A percentile compares a stretch with the other conserved stretches of the same genome.
These are phyloP conservation scores for Funneliformis caledonium DNA, from an alignment of 371 early-diverging fungal species.

Conservation along the genomic window DNA sequence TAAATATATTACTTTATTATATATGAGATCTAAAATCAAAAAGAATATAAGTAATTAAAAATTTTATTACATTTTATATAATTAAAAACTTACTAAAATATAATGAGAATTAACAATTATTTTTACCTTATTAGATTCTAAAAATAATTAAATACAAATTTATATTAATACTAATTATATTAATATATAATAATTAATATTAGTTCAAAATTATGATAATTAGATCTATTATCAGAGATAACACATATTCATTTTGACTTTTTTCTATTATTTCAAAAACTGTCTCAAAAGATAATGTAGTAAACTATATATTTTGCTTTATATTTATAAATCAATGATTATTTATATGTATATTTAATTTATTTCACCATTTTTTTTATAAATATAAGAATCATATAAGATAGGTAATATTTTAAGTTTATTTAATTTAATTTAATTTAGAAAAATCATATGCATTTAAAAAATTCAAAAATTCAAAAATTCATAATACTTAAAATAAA, in stretches of 20 bases:
- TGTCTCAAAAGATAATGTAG: conserved; percentile 1
- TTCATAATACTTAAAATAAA: background rate
- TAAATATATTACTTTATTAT: background rate
- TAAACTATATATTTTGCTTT: conserved; percentile 1
- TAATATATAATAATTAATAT: conserved; percentile 6
- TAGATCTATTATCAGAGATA: background rate
- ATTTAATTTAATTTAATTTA: background rate
- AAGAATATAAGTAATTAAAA: background rate
- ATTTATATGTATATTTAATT: background rate
- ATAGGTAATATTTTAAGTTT: conserved; percentile 8
- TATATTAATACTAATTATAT: background rate
- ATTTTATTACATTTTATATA: background rate
- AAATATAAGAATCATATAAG: background rate
- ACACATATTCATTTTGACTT: conserved; percentile 18
- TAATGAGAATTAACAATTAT: background rate
- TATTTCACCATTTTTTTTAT: background rate
- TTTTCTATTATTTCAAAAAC: conserved; percentile 6
- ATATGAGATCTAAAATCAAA: background rate
- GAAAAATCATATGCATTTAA: background rate
- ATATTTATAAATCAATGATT: conserved; percentile 3
- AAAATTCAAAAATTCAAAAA: background rate
- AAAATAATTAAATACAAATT: background rate
- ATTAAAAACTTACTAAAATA: conserved; percentile 1
- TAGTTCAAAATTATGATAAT: conserved; percentile 8
- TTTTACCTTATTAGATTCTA: conserved; percentile 6